phyloP scores from a whole-genome alignment of 345 rosid genomes.

The Cardamine resedifolia region DNA sequence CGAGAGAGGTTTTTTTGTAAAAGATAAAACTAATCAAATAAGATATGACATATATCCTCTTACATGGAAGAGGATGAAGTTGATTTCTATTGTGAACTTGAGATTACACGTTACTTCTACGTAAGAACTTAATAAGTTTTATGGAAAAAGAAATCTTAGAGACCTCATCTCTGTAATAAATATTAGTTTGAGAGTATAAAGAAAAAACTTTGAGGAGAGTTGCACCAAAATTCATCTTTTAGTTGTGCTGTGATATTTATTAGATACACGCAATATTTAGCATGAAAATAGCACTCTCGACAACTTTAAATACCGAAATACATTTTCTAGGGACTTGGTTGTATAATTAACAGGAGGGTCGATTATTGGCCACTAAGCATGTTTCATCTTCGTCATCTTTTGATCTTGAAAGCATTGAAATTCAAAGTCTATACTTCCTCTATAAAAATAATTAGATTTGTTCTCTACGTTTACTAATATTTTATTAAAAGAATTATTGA shows the following conservation, averaged over 20 bases:
- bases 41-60: not conserved
- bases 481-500: too few species aligned
- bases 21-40: not conserved
- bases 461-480: too few species aligned
- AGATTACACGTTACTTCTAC: slow-evolving; percentile 24
- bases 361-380: slow-evolving; percentile 6
- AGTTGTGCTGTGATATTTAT: slow-evolving; percentile 10
- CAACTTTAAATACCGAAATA: not conserved
- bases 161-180: not conserved
- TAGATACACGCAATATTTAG: slow-evolving; percentile 24
- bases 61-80: slow-evolving; percentile 7
- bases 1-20: too few species aligned
- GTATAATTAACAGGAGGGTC: not conserved
- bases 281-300: slow-evolving; percentile 7
- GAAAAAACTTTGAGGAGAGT: not conserved
- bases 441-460: too few species aligned
- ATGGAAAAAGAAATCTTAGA: not conserved
- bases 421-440: too few species aligned
- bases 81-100: not conserved
- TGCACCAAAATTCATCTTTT: slow-evolving; percentile 4
- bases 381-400: slow-evolving; percentile 5
- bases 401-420: not conserved
- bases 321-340: not conserved
- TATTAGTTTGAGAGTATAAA: not conserved
- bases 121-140: not conserved